Base-by-base conservation (phyloP, 1,284 basidiomycete species). In the Cutaneotrichosporon spelunceum region DNA sequence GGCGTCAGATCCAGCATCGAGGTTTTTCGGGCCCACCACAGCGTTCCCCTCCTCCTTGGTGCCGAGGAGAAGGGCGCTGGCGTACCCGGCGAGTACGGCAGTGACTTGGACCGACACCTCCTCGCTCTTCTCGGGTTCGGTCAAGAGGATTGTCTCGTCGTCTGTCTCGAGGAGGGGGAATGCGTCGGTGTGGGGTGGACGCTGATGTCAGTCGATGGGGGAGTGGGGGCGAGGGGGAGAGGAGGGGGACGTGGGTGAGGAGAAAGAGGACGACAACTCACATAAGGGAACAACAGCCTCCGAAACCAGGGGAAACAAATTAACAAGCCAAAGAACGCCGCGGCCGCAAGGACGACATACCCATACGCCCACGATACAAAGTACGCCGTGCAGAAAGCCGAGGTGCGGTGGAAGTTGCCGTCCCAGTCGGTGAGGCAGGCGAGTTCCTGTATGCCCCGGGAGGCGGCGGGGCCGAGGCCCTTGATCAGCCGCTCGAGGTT, bases 401-500 rank as follows among this genome's bases (percentile, higher is more conserved):
- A 67, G 1, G 83, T 84, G 3, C 84, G 72, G 29, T 70, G 64
- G 2, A 79, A 73, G 68, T 85, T 84, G 63, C 81, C 23, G 7
- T 52, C 72, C n/a, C 68, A 77, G 56, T 81, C 81, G 34, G 82
- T 80, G 6, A 86, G 65, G 9, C 84, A 74, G 8, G 76, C 74
- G 33, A 84, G 70, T 64, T 86, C 84, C 62, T 83, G 81, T 5
- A 74, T 65, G 56, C 82, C 81, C 0, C 79, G 78, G 5, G 81
- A 78, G 14, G 81, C 60, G 0, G 81, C 78, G 19, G 84, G 75
- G 9, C 82, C 81, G 36, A 84, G 75, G 4, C 79, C 81, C 59
- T 82, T 81, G 65, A 85, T 82, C 16, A 81, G 63, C 1, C 84
- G 74, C 66, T 85, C 84, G 19, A 85, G 71, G 60, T 83, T 84